Conservation (phyloP, 345 rosid species). For the Citrus maxima region DNA sequence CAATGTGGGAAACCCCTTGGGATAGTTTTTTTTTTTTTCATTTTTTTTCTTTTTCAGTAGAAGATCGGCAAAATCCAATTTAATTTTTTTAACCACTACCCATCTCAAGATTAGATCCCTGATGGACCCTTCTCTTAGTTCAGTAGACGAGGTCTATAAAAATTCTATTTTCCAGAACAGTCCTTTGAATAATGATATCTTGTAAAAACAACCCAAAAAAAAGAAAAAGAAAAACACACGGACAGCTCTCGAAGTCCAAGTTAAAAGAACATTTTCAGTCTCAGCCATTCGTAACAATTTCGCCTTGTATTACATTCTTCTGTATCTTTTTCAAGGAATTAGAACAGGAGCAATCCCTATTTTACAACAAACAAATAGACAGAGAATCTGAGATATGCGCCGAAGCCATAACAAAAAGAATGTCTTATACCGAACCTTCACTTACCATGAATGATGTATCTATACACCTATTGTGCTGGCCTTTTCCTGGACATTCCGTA, state of each 20-base stretch:
- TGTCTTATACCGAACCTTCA: slow-evolving; percentile 7
- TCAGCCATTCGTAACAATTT: neutral
- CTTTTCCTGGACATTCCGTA: slow-evolving; percentile 11
- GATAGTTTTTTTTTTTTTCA: too few species aligned
- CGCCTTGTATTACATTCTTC: neutral
- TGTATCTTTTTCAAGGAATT: neutral
- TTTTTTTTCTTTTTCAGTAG: too few species aligned
- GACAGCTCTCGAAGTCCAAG: too few species aligned
- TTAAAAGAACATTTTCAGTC: neutral
- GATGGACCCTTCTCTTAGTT: too few species aligned
- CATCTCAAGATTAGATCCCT: too few species aligned
- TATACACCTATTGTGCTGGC: slow-evolving; percentile 7
- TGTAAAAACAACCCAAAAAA: too few species aligned
- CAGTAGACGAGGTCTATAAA: too few species aligned
- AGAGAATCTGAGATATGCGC: neutral
- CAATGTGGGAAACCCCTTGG: too few species aligned
- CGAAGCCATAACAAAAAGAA: neutral
- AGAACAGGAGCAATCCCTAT: neutral
- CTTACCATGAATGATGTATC: slow-evolving; percentile 6
- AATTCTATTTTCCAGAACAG: too few species aligned
- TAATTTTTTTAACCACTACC: too few species aligned
- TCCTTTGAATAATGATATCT: too few species aligned
- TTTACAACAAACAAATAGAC: neutral
- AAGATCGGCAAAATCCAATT: too few species aligned
- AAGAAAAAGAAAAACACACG: accelerated